Conservation (phyloP, 164 flowering plant species). For the Litsea cubeba region DNA sequence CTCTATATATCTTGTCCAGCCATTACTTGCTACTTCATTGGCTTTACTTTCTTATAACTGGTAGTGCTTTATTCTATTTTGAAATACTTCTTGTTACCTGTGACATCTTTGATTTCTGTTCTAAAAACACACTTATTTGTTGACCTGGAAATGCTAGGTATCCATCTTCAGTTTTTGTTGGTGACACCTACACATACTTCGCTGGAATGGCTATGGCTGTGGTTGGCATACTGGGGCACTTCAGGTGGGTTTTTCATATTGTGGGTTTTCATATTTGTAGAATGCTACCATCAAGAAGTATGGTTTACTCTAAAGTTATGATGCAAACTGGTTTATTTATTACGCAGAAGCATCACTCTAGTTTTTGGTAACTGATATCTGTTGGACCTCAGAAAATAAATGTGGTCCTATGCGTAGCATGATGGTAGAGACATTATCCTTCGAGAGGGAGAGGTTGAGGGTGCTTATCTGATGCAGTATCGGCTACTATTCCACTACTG, state of each 20-base stretch:
- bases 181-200: slow-evolving; percentile 94
- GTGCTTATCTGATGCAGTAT: too few relatives aligned
- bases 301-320: not conserved
- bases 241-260: slow-evolving; percentile 56
- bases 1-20: slow-evolving; percentile 88
- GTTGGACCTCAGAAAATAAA: not conserved
- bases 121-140: not conserved
- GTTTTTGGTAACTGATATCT: not conserved
- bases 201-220: slow-evolving; percentile 99
- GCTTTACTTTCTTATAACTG: slow-evolving; percentile 89
- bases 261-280: not conserved
- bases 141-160: slow-evolving; percentile 48
- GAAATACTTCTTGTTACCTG: too few relatives aligned
- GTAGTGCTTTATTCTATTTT: slow-evolving; percentile 27
- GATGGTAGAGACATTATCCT: too few relatives aligned
- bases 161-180: slow-evolving; percentile 98
- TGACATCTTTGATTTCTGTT: not conserved
- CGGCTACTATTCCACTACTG: too few relatives aligned
- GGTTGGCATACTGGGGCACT: slow-evolving; percentile 90
- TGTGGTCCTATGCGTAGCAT: not conserved
- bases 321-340: not conserved
- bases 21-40: slow-evolving; percentile 79
- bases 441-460: too few relatives aligned
- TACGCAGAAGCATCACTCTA: not conserved
- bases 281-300: not conserved